Evolutionary conservation across 1,139 yeast species (phyloP).

Genomic region (Geotrichum bryndzae): DNA sequence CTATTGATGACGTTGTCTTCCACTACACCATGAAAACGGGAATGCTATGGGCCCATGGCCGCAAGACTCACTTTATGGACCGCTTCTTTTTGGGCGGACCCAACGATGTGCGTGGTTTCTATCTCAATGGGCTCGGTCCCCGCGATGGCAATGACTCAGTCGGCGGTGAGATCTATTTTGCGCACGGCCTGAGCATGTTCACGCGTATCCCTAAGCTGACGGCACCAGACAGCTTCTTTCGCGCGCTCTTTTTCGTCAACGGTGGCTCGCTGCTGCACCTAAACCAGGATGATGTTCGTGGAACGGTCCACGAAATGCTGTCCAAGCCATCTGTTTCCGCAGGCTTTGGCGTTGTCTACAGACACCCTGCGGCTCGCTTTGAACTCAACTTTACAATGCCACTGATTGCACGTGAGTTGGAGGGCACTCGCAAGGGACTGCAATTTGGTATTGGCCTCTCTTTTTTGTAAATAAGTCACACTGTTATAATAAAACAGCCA

Average conservation of each 20-base stretch:
- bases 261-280: constrained; percentile 60
- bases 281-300: constrained; percentile 32
- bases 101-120: constrained; percentile 72
- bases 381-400: constrained; percentile 87
- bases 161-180: constrained; percentile 76
- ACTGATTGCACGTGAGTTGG: constrained; percentile 55
- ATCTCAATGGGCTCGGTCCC: constrained; percentile 80
- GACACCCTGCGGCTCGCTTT: constrained; percentile 85
- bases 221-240: constrained; percentile 51
- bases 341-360: constrained; percentile 77
- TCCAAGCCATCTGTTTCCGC: constrained; percentile 31
- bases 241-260: constrained; percentile 64
- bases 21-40: constrained; percentile 27
- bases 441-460: constrained; percentile 92
- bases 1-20: constrained; percentile 19
- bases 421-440: constrained; percentile 71
- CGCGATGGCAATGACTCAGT: constrained; percentile 49
- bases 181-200: constrained; percentile 66
- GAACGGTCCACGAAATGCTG: constrained; percentile 30
- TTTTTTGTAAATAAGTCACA: constrained; percentile 46
- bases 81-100: constrained; percentile 72
- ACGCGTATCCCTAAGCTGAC: constrained; percentile 53
- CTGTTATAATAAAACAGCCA: not conserved
- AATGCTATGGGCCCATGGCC: constrained; percentile 26
- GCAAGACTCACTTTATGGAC: constrained; percentile 39